Percentiles rank a stretch among this genome's conserved stretches.
These are phyloP conservation scores for Heterobasidion annosum DNA, from an alignment of 1,284 basidiomycete species.

Conservation along the genomic window DNA sequence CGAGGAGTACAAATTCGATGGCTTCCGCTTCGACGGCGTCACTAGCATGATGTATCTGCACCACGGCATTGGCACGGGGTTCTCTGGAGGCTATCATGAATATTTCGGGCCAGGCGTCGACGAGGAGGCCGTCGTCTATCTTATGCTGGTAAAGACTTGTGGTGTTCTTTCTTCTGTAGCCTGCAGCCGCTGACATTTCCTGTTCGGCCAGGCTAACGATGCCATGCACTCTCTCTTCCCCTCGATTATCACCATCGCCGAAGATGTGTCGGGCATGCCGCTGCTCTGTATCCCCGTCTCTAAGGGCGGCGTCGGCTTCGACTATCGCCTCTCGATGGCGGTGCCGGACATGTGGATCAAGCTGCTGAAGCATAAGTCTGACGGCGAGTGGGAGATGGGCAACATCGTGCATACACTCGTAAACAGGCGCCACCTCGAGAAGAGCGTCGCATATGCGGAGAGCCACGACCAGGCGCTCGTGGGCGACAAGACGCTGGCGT, in stretches of 20 bases:
- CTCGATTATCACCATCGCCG: constrained; percentile 82
- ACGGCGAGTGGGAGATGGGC: constrained; percentile 85
- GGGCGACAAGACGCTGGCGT: constrained; percentile 96
- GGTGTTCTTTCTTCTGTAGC: neutral
- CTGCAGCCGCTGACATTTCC: neutral
- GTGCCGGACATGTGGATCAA: constrained; percentile 99
- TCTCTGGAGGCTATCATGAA: constrained; percentile 96
- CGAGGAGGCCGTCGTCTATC: constrained; percentile 85
- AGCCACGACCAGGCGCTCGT: constrained; percentile 97
- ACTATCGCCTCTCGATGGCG: constrained; percentile 97
- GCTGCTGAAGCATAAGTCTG: constrained; percentile 85
- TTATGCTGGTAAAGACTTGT: constrained; percentile 78
- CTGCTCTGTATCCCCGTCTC: constrained; percentile 76
- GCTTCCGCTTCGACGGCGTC: constrained; percentile 97
- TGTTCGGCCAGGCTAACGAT: constrained; percentile 72
- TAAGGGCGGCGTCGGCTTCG: constrained; percentile 91
- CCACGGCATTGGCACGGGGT: constrained; percentile 95
- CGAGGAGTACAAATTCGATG: constrained; percentile 93
- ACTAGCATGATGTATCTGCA: constrained; percentile 99
- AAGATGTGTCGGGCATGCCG: constrained; percentile 98
- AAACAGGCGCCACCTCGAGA: constrained; percentile 86
- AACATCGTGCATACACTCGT: constrained; percentile 87
- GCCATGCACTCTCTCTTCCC: constrained; percentile 81
- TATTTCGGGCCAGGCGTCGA: constrained; percentile 89
- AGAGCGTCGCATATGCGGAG: constrained; percentile 92